Percentiles rank a stretch among this genome's conserved stretches.
Evolutionary conservation across 192 early-diverging fungal species (phyloP).

Genomic region (Spinellus fusiger): DNA sequence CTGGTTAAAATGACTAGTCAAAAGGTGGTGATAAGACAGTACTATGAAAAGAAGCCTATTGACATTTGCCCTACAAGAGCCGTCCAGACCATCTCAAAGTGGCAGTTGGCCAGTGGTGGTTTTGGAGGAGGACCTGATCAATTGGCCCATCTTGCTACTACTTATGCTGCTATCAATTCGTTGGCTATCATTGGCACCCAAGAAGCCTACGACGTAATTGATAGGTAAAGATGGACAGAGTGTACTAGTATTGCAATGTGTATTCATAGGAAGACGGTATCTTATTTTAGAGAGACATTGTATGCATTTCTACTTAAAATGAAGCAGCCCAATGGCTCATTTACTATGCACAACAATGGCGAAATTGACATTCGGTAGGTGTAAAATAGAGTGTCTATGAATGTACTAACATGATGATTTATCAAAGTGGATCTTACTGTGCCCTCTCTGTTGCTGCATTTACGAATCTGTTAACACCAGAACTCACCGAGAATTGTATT

Average conservation of each 20-base stretch:
- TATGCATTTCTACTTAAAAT: slow-evolving; percentile 73
- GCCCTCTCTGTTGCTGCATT: slow-evolving; percentile 71
- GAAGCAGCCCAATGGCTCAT: slow-evolving; percentile 86
- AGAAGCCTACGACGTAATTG: slow-evolving; percentile 60
- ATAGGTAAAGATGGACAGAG: slow-evolving; percentile 33
- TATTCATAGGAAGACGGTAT: neutral
- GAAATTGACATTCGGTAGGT: slow-evolving; percentile 81
- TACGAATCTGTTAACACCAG: slow-evolving; percentile 78
- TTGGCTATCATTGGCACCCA: slow-evolving; percentile 74
- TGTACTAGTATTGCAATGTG: neutral
- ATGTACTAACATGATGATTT: neutral
- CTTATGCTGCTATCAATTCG: slow-evolving; percentile 83
- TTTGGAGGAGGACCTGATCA: slow-evolving; percentile 86
- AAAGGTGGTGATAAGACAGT: neutral
- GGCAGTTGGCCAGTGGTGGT: slow-evolving; percentile 72
- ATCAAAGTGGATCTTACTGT: slow-evolving; percentile 75
- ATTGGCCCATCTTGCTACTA: slow-evolving; percentile 81
- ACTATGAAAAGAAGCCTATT: neutral
- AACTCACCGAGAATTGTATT: slow-evolving; percentile 55
- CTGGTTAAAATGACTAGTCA: slow-evolving; percentile 6
- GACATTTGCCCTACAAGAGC: slow-evolving; percentile 26
- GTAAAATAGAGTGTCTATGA: neutral
- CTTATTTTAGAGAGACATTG: slow-evolving; percentile 41
- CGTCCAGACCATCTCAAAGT: slow-evolving; percentile 53
- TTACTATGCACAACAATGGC: slow-evolving; percentile 85